Evolutionary conservation across 495 filamentous ascomycete genomes (phyloP), one percentile per base, ranked within the genome.

Genomic region (Aspergillus wentii): DNA sequence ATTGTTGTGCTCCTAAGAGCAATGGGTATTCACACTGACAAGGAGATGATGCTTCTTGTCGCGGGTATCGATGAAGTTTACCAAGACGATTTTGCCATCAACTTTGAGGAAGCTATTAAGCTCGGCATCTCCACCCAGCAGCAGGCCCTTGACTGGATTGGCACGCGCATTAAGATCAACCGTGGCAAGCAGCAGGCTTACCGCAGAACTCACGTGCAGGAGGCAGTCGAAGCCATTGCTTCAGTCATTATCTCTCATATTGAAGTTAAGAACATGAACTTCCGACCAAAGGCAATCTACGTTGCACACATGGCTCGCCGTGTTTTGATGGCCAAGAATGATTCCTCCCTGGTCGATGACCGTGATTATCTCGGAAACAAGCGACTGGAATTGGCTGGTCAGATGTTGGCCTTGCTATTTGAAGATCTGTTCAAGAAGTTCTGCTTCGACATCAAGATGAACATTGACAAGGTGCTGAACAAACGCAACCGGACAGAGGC

Each of bases 311-410:
- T 97, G 92, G 82, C 87, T 17, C 84, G 90, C 17, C 78, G 91
- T 61, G 88, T 97, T 0, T 53, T 99, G 26, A 94, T 95, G 87
- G 91, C 88, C 8, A 82, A 85, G 56, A 84, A 89, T 31, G 88
- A 97, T 48, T 78, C 84, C 4, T 83, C 78, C 14, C 70, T 97
- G 43, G 85, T 97, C 2, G 92, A 99, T 44, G 92, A 99, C 58
- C 75, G 92, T 49, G 92, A 99, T 59, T 97, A 97, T 55, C 89
- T 97, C 13, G 92, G 92, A 44, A 99, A 99, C 59, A 99, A 99
- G 61, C 73, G 92, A 28, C 62, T 99, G 33, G 92, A 99, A 62
- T 60, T 99, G 60, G 88, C 89, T 14, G 92, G 92, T 9, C 92
- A 96, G 62, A 80, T 99, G 48, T 60, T 99, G 40, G 86, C 92